Evolutionary conservation across 106 monocot genomes (phyloP), one percentile per base, ranked within the genome.

Genomic region (Gastrodia elata): DNA sequence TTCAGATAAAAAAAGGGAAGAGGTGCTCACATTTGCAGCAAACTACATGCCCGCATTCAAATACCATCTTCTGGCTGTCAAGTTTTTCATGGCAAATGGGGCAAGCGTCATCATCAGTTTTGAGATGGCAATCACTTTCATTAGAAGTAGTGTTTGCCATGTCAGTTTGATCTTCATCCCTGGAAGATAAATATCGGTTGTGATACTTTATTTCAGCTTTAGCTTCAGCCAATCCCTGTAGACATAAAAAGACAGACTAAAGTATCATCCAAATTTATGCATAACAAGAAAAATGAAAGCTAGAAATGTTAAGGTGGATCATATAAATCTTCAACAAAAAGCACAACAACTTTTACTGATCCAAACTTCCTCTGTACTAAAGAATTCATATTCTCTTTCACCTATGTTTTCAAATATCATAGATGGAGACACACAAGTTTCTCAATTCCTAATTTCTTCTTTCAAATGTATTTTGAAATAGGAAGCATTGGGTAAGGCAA

Each of bases 21-120:
- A 20, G 27, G 49, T 56, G 83, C 89, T 86, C 77, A 97, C 97
- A 97, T 84, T 87, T 97, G 84, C 97, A 97, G 81, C 97, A 97
- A 71, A 91, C 72, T 33, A 88, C 73, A 87, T 97, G 97, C 43
- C 97, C 97, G 83, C 97, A 97, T 67, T 90, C 88, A 80, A 97
- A 97, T 39, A 97, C 83, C 93, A 97, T 97, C 75, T 90, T 97
- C 77, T 83, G 80, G 59, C 87, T 81, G 58, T 75, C 68, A 70
- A 92, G 39, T 28, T 83, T 83, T 74, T 97, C 97, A 70, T 93
- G 97, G 83, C 97, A 97, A 78, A 97, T 78, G 36, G 97, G 97
- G 37, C 93, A 97, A 46, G 79, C 84, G 74, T 91, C 84, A 76
- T 86, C 81, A 74, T 81, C 75, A 59, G 43, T 75, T 28, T 76